Conservation (phyloP, 148 eudicot species). For the Rhododendron griersonianum region DNA sequence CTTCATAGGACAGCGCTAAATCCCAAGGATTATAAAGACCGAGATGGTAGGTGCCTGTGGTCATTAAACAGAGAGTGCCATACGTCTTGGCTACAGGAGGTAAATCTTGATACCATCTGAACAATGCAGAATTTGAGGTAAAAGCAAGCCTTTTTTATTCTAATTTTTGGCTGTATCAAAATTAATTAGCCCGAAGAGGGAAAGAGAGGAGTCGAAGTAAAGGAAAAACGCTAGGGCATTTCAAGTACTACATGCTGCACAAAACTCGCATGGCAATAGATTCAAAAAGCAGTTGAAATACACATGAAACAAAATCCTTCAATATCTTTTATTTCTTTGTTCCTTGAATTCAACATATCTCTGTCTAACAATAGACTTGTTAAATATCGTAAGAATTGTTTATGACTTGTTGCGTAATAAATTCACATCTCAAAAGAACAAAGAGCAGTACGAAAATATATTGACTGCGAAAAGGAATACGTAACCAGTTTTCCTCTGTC, state of each 20-base stretch:
- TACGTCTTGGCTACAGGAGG: conserved; percentile 40
- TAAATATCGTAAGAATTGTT: no score
- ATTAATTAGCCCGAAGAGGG: no score
- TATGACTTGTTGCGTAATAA: background rate
- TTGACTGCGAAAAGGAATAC: no score
- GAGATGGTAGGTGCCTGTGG: conserved; percentile 17
- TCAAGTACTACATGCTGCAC: background rate
- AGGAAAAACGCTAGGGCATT: background rate
- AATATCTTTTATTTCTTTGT: no score
- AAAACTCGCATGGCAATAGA: background rate
- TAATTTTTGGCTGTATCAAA: background rate
- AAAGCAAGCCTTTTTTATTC: background rate
- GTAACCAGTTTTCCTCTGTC: no score
- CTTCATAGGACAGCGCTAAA: conserved; percentile 20
- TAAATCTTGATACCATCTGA: conserved; percentile 31
- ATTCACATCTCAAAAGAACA: background rate
- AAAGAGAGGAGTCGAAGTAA: background rate
- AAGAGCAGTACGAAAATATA: background rate
- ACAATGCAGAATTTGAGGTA: background rate
- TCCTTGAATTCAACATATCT: no score
- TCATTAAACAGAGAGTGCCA: conserved; percentile 29
- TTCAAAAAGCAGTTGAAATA: background rate
- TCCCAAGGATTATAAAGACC: conserved; percentile 1
- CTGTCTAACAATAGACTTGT: no score
- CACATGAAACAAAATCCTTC: background rate